phyloP scores from a whole-genome alignment of 179 eudicot genomes.

The Heliamphora pulchella region DNA sequence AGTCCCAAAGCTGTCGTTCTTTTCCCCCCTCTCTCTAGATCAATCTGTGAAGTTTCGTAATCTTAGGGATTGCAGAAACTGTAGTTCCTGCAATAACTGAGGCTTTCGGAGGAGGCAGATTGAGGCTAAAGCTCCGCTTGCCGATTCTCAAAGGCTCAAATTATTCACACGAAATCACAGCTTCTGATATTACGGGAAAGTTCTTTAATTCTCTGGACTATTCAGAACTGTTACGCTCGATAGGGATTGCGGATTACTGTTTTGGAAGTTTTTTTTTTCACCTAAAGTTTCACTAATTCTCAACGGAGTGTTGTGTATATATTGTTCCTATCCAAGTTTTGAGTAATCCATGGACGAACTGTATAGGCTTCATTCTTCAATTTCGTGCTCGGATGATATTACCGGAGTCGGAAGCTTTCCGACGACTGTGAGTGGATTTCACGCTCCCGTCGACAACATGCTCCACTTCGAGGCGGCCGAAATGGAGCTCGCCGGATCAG shows the following conservation, averaged over 20 bases:
- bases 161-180: background rate
- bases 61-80: background rate
- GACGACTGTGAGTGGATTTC: background rate
- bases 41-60: background rate
- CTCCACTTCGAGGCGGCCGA: conserved; percentile 7
- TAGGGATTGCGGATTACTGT: background rate
- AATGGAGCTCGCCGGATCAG: conserved; percentile 14
- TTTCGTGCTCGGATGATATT: conserved; percentile 11
- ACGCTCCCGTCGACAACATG: background rate
- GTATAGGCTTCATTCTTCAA: conserved; percentile 21
- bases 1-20: too few relatives aligned
- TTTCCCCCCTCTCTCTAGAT: background rate
- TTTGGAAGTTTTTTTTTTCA: background rate
- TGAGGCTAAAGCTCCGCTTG: background rate
- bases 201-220: background rate
- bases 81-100: background rate
- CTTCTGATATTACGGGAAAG: background rate
- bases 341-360: conserved; percentile 23
- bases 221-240: background rate
- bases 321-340: background rate
- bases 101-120: background rate
- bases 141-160: background rate
- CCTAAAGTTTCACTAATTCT: background rate
- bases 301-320: background rate
- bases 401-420: conserved; percentile 10